A percentile compares a stretch with the other conserved stretches of the same genome.
These are phyloP conservation scores for Pseudocohnilembus persalinus DNA, from an alignment of 169 alveolate genomes.

Conservation along the genomic window DNA sequence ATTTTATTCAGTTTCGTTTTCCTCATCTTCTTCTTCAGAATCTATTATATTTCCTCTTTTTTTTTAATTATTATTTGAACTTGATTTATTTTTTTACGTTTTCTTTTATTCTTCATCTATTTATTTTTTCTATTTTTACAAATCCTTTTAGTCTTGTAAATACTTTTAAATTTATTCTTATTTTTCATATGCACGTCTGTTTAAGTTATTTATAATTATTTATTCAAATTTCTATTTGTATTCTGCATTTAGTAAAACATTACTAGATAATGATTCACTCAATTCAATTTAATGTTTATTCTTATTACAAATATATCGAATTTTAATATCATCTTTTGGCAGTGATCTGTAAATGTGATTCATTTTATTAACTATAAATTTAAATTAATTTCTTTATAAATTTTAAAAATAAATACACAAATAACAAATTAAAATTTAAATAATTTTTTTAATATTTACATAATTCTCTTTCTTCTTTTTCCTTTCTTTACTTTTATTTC, in stretches of 20 bases:
- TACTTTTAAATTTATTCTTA: background rate
- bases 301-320: background rate
- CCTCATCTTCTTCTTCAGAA: background rate
- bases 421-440: background rate
- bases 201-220: too few relatives aligned
- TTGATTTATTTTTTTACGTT: background rate
- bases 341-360: background rate
- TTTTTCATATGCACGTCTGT: too few relatives aligned
- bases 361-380: background rate
- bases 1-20: background rate
- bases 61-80: background rate
- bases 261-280: background rate
- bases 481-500: background rate
- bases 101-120: too few relatives aligned
- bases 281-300: too few relatives aligned
- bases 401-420: too few relatives aligned
- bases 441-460: background rate
- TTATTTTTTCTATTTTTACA: background rate
- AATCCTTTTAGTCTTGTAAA: background rate
- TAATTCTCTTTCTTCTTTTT: background rate
- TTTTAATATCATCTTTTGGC: background rate
- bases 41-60: background rate
- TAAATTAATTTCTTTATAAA: too few relatives aligned
- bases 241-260: background rate
- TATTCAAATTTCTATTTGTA: background rate